Conservation (phyloP, 345 rosid species). For the Lepidium africanum region DNA sequence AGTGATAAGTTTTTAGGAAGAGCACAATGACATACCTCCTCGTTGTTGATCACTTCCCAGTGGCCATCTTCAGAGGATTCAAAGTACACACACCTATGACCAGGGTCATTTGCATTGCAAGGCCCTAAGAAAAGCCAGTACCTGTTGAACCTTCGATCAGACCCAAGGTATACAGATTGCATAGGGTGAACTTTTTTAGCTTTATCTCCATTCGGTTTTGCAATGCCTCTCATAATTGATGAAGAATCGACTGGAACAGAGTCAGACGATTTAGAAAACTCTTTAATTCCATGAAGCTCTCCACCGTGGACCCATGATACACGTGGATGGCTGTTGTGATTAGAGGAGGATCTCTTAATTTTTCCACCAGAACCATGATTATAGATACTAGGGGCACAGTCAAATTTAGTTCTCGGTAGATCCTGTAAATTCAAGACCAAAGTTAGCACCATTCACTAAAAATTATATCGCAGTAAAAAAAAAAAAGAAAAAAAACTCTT, state of each 20-base stretch:
- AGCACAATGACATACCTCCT: constrained; percentile 47
- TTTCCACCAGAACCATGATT: constrained; percentile 81
- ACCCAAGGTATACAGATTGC: constrained; percentile 87
- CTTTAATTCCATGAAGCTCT: constrained; percentile 29
- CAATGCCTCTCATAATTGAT: constrained; percentile 29
- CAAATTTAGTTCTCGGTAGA: constrained; percentile 35
- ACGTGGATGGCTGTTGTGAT: constrained; percentile 33
- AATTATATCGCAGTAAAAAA: not conserved
- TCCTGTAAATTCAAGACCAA: constrained; percentile 37
- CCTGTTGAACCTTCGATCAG: constrained; percentile 93
- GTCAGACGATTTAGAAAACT: constrained; percentile 35
- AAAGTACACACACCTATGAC: constrained; percentile 88
- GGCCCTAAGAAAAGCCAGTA: constrained; percentile 99
- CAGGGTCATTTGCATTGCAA: constrained; percentile 73
- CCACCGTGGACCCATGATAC: constrained; percentile 67
- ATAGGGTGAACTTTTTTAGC: constrained; percentile 50
- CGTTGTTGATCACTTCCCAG: constrained; percentile 86
- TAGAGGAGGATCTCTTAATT: constrained; percentile 64
- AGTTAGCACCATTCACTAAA: not conserved
- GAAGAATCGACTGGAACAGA: constrained; percentile 66
- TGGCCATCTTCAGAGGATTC: constrained; percentile 99
- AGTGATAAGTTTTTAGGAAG: constrained; percentile 7
- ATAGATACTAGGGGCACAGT: constrained; percentile 37
- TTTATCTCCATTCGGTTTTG: constrained; percentile 29
- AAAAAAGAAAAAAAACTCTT: not conserved